phyloP scores from a whole-genome alignment of 2,329 filamentous ascomycete genomes.

The Ophiostoma himal-ulmi region DNA sequence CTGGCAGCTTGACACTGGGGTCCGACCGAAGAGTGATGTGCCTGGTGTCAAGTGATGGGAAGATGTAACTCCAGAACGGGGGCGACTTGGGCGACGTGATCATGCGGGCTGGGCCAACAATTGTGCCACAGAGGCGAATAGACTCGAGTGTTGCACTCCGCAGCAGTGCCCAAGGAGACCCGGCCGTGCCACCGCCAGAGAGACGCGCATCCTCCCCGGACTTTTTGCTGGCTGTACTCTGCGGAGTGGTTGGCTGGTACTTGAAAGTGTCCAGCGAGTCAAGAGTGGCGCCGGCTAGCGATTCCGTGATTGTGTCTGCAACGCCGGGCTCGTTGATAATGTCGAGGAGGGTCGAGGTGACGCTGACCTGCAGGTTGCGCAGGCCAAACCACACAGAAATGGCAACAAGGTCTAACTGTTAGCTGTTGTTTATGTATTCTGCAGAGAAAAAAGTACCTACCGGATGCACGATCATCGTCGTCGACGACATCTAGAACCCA shows the following conservation, averaged over 20 bases:
- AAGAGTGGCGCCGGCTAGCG: conserved; percentile 1
- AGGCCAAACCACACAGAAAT: conserved; percentile 22
- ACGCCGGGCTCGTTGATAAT: conserved; percentile 21
- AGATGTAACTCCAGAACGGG: neutral
- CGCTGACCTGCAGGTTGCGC: conserved; percentile 22
- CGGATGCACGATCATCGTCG: conserved; percentile 19
- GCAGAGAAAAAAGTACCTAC: neutral
- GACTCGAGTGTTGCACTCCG: conserved; percentile 20
- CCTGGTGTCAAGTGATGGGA: neutral
- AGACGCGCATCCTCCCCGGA: neutral
- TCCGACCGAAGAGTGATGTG: neutral
- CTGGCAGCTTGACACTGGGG: neutral
- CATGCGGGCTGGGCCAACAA: conserved; percentile 13
- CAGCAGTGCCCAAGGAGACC: conserved; percentile 19
- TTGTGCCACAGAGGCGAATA: conserved; percentile 19
- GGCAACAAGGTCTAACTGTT: conserved; percentile 12
- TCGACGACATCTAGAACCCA: conserved; percentile 20
- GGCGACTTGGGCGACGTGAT: neutral
- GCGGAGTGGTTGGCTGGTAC: neutral
- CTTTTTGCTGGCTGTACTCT: neutral
- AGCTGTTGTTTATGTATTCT: neutral
- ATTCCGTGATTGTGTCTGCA: conserved; percentile 15
- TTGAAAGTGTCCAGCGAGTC: neutral
- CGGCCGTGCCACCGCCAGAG: conserved; percentile 14
- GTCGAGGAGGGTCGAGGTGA: conserved; percentile 20